Evolutionary conservation across 1,284 basidiomycete species (phyloP).

Genomic region (Ceratobasidium sp.): DNA sequence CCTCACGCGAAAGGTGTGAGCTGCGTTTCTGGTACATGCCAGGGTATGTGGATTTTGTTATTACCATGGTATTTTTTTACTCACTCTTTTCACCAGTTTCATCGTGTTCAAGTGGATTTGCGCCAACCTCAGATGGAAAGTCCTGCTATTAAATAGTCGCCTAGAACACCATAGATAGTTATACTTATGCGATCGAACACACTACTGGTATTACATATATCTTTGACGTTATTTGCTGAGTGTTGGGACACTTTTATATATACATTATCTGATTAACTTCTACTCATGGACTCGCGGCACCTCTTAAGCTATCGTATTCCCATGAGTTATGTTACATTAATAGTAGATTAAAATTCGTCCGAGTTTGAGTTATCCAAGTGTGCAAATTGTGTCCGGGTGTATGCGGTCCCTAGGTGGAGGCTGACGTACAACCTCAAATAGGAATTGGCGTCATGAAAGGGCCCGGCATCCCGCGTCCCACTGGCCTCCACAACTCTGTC

Average conservation of each 20-base stretch:
- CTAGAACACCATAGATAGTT: too few relatives aligned
- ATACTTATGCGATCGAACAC: too few relatives aligned
- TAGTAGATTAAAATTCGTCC: not conserved
- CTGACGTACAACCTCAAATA: not conserved
- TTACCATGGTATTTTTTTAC: slow-evolving; percentile 45
- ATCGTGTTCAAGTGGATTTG: slow-evolving; percentile 65
- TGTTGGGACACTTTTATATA: not conserved
- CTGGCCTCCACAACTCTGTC: not conserved
- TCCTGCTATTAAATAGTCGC: slow-evolving; percentile 56
- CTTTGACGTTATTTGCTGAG: too few relatives aligned
- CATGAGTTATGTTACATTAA: slow-evolving; percentile 3
- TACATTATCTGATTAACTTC: not conserved
- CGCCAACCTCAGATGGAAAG: slow-evolving; percentile 57
- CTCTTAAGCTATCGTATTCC: not conserved
- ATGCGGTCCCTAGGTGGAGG: slow-evolving; percentile 10
- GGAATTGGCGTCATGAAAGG: not conserved
- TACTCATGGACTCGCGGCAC: not conserved
- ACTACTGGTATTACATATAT: too few relatives aligned
- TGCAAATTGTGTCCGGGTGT: not conserved
- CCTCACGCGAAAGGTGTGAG: slow-evolving; percentile 69
- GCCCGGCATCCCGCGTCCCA: not conserved
- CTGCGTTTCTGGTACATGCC: slow-evolving; percentile 66
- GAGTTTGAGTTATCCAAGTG: not conserved
- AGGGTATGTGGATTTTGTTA: slow-evolving; percentile 52
- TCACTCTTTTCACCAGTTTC: slow-evolving; percentile 56